Evolutionary conservation across 768 basidiomycete genomes (phyloP).

Genomic region (Lactarius sanguifluus): DNA sequence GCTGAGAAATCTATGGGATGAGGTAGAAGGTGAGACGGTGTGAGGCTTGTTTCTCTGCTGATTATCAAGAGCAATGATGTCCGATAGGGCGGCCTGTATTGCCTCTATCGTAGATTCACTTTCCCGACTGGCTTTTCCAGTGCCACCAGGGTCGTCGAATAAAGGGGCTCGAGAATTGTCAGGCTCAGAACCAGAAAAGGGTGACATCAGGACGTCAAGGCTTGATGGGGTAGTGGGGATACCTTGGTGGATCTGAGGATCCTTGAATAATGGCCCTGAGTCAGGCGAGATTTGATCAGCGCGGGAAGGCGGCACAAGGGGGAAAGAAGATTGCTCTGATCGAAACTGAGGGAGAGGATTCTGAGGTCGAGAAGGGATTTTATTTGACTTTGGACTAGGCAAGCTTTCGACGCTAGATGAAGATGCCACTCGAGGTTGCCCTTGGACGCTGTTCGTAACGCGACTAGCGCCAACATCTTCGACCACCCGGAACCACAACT

Average conservation of each 20-base stretch:
- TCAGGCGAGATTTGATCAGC: conserved; percentile 16
- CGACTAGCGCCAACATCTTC: conserved; percentile 55
- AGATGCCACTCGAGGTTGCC: neutral
- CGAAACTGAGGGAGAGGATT: conserved; percentile 23
- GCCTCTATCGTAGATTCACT: conserved; percentile 89
- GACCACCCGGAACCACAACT: conserved; percentile 89
- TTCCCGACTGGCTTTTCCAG: conserved; percentile 53
- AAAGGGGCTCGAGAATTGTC: conserved; percentile 68
- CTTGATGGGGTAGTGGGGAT: conserved; percentile 47
- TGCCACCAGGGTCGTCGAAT: conserved; percentile 78
- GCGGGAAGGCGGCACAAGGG: conserved; percentile 10
- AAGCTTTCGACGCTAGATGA: conserved; percentile 20
- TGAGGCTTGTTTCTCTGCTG: conserved; percentile 38
- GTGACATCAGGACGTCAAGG: conserved; percentile 83
- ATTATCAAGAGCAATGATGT: conserved; percentile 88
- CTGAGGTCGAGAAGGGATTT: conserved; percentile 11
- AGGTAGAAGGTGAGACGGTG: neutral
- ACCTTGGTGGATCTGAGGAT: conserved; percentile 9
- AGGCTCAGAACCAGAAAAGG: conserved; percentile 50
- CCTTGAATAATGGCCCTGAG: conserved; percentile 18
- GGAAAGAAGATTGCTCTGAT: conserved; percentile 29
- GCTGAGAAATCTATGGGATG: conserved; percentile 11
- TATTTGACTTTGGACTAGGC: conserved; percentile 7
- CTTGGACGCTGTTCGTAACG: neutral
- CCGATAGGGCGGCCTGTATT: conserved; percentile 92